Evolutionary conservation across 139 green algal species (phyloP).

Genomic region (Coelastrella sp.): DNA sequence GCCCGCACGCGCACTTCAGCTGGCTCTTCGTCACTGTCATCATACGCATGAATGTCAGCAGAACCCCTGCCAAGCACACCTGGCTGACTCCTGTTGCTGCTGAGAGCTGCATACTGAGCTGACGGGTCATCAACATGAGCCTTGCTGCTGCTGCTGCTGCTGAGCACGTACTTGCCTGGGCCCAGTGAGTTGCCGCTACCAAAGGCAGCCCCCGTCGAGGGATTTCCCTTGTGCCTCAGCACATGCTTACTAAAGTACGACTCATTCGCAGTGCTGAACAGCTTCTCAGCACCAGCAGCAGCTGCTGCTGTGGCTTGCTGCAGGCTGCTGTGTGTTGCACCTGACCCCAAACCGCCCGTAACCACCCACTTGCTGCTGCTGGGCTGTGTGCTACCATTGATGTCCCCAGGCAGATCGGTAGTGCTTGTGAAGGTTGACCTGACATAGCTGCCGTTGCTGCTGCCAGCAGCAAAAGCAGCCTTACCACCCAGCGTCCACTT

Average conservation of each 20-base stretch:
- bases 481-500: slow-evolving; percentile 1
- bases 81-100: background rate
- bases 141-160: background rate
- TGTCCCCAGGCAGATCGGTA: background rate
- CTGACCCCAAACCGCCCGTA: background rate
- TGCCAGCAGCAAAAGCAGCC: background rate
- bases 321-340: background rate
- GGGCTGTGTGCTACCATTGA: background rate
- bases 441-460: background rate
- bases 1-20: background rate
- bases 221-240: background rate
- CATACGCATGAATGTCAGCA: background rate
- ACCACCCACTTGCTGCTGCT: background rate
- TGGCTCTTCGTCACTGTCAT: slow-evolving; percentile 3
- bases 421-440: slow-evolving; percentile 28
- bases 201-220: background rate
- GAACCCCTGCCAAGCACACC: background rate
- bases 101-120: background rate
- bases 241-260: background rate
- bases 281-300: background rate
- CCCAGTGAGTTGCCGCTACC: background rate
- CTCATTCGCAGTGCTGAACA: background rate
- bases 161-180: slow-evolving; percentile 3
- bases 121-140: background rate
- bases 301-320: background rate